These are phyloP conservation scores for Sporothrix mexicana DNA, from an alignment of 2,329 filamentous ascomycete genomes.

Conservation along the genomic window DNA sequence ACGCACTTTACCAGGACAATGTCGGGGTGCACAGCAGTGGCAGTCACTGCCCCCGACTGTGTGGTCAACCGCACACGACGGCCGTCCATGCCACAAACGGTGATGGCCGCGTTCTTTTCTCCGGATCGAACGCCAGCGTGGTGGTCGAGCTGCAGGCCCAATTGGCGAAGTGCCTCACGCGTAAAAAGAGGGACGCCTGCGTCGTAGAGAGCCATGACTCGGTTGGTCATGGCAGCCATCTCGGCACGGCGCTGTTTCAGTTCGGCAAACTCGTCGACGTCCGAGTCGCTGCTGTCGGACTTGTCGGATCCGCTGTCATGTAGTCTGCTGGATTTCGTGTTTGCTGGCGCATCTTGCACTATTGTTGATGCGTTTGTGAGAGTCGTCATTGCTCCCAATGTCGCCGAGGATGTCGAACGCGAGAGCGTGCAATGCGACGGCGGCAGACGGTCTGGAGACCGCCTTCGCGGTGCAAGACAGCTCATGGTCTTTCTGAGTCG, in stretches of 20 bases:
- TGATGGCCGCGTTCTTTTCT: conserved; percentile 24
- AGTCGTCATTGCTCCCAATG: conserved; percentile 6
- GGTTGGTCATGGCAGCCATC: conserved; percentile 31
- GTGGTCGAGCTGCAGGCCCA: conserved; percentile 35
- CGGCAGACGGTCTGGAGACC: neutral
- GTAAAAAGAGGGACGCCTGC: conserved; percentile 37
- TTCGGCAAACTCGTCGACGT: neutral
- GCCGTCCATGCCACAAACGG: conserved; percentile 35
- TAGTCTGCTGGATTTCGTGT: neutral
- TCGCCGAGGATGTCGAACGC: conserved; percentile 23
- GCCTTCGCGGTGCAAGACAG: neutral
- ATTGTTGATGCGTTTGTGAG: neutral
- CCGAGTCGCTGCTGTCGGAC: conserved; percentile 5
- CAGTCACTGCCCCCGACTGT: conserved; percentile 21
- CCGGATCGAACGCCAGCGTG: conserved; percentile 33
- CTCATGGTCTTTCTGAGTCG: neutral
- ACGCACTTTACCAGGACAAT: conserved; percentile 37
- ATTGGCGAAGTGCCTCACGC: conserved; percentile 31
- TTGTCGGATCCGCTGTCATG: neutral
- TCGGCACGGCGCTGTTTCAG: conserved; percentile 27
- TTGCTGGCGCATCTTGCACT: neutral
- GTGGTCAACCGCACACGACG: conserved; percentile 30
- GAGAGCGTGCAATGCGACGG: neutral
- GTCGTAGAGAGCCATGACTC: conserved; percentile 35
- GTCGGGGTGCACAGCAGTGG: conserved; percentile 33